Evolutionary conservation across 1,139 yeast genomes (phyloP).

Genomic region (Candida sp.): DNA sequence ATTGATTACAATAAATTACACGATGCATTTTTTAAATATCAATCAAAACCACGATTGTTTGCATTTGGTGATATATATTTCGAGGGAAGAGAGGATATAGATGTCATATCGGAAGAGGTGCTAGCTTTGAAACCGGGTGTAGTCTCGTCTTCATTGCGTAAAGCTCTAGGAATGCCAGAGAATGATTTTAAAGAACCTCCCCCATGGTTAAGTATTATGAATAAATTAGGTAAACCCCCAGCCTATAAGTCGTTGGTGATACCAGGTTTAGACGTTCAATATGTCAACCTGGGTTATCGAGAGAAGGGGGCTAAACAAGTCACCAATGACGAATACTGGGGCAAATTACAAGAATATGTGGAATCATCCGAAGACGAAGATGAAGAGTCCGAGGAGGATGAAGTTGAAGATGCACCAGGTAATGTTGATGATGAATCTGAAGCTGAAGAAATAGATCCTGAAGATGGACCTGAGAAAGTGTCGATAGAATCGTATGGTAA

Average conservation of each 20-base stretch:
- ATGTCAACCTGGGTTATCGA: slow-evolving; percentile 35
- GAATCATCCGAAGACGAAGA: slow-evolving; percentile 34
- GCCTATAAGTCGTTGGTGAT: slow-evolving; percentile 66
- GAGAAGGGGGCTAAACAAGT: slow-evolving; percentile 15
- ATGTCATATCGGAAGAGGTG: slow-evolving; percentile 35
- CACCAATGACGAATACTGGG: slow-evolving; percentile 35
- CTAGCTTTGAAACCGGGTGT: slow-evolving; percentile 62
- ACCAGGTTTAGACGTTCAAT: slow-evolving; percentile 48
- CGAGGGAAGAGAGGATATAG: slow-evolving; percentile 69
- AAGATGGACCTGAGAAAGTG: slow-evolving; percentile 3
- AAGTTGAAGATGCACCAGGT: slow-evolving; percentile 15
- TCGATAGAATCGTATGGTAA: slow-evolving; percentile 1
- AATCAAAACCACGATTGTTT: slow-evolving; percentile 67
- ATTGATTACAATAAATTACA: slow-evolving; percentile 80
- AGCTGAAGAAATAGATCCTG: slow-evolving; percentile 9
- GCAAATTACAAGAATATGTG: slow-evolving; percentile 32
- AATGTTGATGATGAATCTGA: slow-evolving; percentile 13
- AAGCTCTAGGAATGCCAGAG: slow-evolving; percentile 68
- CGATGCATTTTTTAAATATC: slow-evolving; percentile 83
- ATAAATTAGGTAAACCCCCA: slow-evolving; percentile 79
- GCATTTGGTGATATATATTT: slow-evolving; percentile 75
- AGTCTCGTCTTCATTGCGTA: slow-evolving; percentile 53
- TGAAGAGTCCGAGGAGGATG: slow-evolving; percentile 20
- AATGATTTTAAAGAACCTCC: slow-evolving; percentile 51
- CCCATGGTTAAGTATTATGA: slow-evolving; percentile 82